phyloP scores from a whole-genome alignment of 768 basidiomycete genomes.

The Pisolithus marmoratus region DNA sequence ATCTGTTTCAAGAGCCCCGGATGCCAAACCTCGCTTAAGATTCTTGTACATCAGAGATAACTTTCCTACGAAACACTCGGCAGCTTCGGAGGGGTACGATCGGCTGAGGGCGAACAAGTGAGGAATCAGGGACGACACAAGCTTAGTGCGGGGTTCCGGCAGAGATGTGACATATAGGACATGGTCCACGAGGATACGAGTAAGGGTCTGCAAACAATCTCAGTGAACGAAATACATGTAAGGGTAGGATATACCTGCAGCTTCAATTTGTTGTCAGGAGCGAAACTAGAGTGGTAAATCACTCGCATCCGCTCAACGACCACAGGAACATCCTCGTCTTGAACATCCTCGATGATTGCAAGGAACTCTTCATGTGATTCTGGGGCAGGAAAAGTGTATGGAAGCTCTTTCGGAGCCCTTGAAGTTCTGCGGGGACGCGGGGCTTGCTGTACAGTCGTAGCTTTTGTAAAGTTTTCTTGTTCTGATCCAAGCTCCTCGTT shows the following conservation, averaged over 20 bases:
- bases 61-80: conserved; percentile 76
- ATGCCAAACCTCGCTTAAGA: conserved; percentile 72
- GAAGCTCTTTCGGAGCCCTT: conserved; percentile 55
- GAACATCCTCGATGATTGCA: conserved; percentile 66
- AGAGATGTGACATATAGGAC: conserved; percentile 69
- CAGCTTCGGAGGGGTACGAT: conserved; percentile 75
- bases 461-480: conserved; percentile 40
- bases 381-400: conserved; percentile 92
- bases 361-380: conserved; percentile 82
- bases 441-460: conserved; percentile 30
- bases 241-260: conserved; percentile 60
- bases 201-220: conserved; percentile 50
- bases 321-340: conserved; percentile 66
- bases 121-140: conserved; percentile 63
- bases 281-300: conserved; percentile 89
- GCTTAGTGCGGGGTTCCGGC: conserved; percentile 51
- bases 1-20: conserved; percentile 51
- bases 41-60: conserved; percentile 92
- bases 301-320: conserved; percentile 89
- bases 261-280: conserved; percentile 85
- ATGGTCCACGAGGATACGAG: conserved; percentile 81
- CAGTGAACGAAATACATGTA: background rate
- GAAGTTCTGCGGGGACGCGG: conserved; percentile 27
- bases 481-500: conserved; percentile 37
- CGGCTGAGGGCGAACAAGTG: conserved; percentile 76